Percentiles rank a stretch among this genome's conserved stretches.
These are phyloP conservation scores for Psilocybe tampanensis DNA, from an alignment of 768 basidiomycete genomes.

Conservation along the genomic window DNA sequence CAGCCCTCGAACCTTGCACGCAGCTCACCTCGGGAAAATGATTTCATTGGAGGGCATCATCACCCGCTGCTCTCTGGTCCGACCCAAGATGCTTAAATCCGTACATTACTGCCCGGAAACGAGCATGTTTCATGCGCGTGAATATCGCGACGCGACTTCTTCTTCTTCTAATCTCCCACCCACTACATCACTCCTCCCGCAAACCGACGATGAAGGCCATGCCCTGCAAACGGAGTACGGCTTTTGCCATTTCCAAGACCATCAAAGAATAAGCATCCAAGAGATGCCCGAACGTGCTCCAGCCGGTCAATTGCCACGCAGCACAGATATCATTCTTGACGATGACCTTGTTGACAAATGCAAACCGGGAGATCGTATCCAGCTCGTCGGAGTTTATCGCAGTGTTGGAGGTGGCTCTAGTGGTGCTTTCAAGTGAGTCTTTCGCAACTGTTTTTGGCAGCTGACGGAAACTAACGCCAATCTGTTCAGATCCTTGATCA, in stretches of 20 bases:
- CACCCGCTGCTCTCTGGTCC: constrained; percentile 95
- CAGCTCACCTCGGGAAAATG: constrained; percentile 92
- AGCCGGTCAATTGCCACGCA: constrained; percentile 93
- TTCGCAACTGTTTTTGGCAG: constrained; percentile 9
- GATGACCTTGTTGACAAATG: constrained; percentile 97
- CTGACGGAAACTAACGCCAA: constrained; percentile 10
- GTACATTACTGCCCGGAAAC: constrained; percentile 95
- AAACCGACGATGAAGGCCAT: constrained; percentile 89
- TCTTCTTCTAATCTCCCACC: constrained; percentile 86
- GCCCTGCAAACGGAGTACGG: constrained; percentile 92
- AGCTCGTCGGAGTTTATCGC: constrained; percentile 93
- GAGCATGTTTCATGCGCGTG: constrained; percentile 77
- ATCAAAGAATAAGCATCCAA: constrained; percentile 97
- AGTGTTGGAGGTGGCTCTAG: constrained; percentile 90
- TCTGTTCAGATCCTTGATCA: constrained; percentile 74
- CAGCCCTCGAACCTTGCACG: constrained; percentile 89
- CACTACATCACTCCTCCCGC: constrained; percentile 84
- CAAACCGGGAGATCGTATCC: constrained; percentile 97
- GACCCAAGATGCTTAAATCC: constrained; percentile 98
- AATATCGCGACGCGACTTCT: constrained; percentile 92
- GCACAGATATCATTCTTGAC: constrained; percentile 94
- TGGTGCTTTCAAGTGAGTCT: constrained; percentile 89
- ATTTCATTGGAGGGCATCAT: constrained; percentile 98
- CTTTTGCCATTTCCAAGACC: constrained; percentile 88
- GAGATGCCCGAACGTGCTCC: constrained; percentile 99